These are phyloP conservation scores for Eremothecium coryli DNA, from an alignment of 1,139 yeast genomes.

Conservation along the genomic window DNA sequence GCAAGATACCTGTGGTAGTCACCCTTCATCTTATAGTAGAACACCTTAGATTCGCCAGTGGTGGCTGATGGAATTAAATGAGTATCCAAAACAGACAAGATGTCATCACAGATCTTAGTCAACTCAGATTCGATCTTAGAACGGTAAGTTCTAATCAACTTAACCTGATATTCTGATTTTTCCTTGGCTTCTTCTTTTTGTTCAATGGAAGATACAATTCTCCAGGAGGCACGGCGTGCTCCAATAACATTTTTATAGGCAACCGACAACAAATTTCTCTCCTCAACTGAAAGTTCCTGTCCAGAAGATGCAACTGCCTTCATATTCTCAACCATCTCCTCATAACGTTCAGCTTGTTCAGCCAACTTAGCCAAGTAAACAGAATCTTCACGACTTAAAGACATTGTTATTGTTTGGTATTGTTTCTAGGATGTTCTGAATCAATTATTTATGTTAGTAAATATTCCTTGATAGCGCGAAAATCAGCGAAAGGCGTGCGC, in stretches of 20 bases:
- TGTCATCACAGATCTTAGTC: slow-evolving; percentile 89
- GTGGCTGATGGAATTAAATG: slow-evolving; percentile 92
- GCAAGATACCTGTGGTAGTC: slow-evolving; percentile 99
- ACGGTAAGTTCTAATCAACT: slow-evolving; percentile 89
- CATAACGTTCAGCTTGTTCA: slow-evolving; percentile 99
- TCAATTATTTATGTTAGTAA: not conserved
- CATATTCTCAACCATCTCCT: slow-evolving; percentile 99
- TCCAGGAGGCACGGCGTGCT: slow-evolving; percentile 99
- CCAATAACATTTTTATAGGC: slow-evolving; percentile 98
- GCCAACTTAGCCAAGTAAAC: slow-evolving; percentile 98
- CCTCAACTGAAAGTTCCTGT: slow-evolving; percentile 92
- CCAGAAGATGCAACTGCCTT: slow-evolving; percentile 95
- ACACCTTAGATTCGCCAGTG: slow-evolving; percentile 95
- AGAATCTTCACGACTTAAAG: slow-evolving; percentile 93
- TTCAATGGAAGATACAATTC: slow-evolving; percentile 94
- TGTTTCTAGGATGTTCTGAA: slow-evolving; percentile 4
- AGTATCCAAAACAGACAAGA: slow-evolving; percentile 74
- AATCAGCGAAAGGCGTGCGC: too few relatives aligned
- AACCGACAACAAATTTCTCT: slow-evolving; percentile 91
- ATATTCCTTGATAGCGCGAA: too few relatives aligned
- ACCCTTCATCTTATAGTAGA: slow-evolving; percentile 99
- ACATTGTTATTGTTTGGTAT: slow-evolving; percentile 35
- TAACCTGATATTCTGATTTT: slow-evolving; percentile 61
- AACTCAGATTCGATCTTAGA: slow-evolving; percentile 89
- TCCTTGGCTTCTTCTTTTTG: slow-evolving; percentile 98